Evolutionary conservation across 116 monocot genomes (phyloP).

Genomic region (Cymodocea nodosa): DNA sequence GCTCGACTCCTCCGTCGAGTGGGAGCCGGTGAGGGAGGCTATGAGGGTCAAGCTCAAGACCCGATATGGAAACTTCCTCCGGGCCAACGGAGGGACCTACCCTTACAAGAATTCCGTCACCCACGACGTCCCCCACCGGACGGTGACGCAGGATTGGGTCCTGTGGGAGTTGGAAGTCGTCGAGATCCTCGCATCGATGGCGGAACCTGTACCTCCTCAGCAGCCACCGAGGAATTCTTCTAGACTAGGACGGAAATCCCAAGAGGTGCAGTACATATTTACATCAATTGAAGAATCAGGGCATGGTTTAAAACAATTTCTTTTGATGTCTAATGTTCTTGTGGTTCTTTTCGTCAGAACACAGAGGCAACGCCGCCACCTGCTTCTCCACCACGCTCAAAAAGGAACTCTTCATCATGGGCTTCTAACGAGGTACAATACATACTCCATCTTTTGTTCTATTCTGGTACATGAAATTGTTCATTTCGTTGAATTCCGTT

Average conservation of each 20-base stretch:
- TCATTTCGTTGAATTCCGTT: no score
- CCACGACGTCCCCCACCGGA: conserved; percentile 54
- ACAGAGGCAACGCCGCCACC: no score
- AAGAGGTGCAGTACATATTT: neutral
- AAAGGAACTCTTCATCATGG: no score
- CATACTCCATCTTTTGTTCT: no score
- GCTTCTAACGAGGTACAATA: no score
- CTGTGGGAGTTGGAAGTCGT: conserved; percentile 67
- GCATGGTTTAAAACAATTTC: no score
- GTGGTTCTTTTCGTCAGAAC: no score
- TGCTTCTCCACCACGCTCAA: no score
- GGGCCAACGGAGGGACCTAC: conserved; percentile 54
- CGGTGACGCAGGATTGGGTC: conserved; percentile 57
- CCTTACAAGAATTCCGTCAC: conserved; percentile 72
- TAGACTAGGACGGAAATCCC: neutral
- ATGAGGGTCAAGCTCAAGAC: conserved; percentile 41
- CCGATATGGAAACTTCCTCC: conserved; percentile 50
- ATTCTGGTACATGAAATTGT: no score
- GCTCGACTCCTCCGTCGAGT: conserved; percentile 75
- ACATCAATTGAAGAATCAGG: no score
- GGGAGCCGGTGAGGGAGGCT: conserved; percentile 57
- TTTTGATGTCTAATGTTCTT: no score
- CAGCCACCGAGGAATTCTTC: neutral
- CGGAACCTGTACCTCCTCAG: neutral
- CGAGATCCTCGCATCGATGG: conserved; percentile 11